Conservation (phyloP, 192 early-diverging fungal species). For the Paraglomus occultum region DNA sequence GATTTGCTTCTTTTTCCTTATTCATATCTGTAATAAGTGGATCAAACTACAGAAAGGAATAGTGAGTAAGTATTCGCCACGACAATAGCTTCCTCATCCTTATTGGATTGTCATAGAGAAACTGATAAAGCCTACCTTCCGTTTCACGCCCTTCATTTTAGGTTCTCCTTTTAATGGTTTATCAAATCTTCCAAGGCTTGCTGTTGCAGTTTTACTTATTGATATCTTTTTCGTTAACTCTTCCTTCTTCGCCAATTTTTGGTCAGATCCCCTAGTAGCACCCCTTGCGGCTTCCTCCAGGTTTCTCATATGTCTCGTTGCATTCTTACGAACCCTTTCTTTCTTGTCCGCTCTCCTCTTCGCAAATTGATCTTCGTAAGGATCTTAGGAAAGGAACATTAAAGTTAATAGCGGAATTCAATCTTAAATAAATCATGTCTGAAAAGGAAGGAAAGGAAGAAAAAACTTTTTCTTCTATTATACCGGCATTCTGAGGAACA, state of each 20-base stretch:
- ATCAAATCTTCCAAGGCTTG: constrained; percentile 93
- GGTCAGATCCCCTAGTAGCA: constrained; percentile 47
- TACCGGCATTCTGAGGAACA: constrained; percentile 67
- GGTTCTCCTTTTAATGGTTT: constrained; percentile 74
- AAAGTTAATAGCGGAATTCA: neutral
- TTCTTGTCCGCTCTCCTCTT: constrained; percentile 80
- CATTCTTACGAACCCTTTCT: constrained; percentile 85
- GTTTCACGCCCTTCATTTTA: constrained; percentile 77
- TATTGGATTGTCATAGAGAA: neutral
- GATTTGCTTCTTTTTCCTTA: constrained; percentile 66
- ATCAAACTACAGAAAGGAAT: constrained; percentile 48
- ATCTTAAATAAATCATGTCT: neutral
- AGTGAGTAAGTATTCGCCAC: neutral
- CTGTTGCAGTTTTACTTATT: constrained; percentile 81
- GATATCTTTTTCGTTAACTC: constrained; percentile 72
- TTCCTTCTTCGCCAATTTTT: constrained; percentile 62
- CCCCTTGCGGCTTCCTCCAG: constrained; percentile 74
- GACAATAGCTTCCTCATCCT: neutral
- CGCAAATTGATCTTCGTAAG: constrained; percentile 84
- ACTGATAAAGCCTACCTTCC: constrained; percentile 40
- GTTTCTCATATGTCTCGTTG: constrained; percentile 83
- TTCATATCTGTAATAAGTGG: constrained; percentile 59
- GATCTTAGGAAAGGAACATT: constrained; percentile 50
- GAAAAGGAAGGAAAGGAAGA: neutral
- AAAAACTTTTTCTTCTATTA: neutral